Evolutionary conservation across 768 basidiomycete genomes (phyloP).

Genomic region (Mycena haematopus): DNA sequence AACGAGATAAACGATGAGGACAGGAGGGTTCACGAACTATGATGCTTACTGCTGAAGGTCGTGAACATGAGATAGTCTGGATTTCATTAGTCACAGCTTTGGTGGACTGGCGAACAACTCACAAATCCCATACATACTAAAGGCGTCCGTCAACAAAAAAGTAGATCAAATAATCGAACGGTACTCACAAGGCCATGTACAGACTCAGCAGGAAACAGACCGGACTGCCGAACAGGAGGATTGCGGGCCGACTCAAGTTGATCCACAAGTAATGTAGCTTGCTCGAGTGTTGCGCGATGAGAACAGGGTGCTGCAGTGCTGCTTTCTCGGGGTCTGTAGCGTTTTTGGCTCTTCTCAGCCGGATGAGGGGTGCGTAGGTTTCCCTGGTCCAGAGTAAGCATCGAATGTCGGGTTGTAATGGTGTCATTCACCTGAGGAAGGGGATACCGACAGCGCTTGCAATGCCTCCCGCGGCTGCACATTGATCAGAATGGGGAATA

Average conservation of each 20-base stretch:
- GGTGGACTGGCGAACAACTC: conserved; percentile 31
- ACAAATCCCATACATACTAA: conserved; percentile 51
- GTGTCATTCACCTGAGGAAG: conserved; percentile 37
- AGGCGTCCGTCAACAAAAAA: background rate
- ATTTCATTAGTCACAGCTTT: background rate
- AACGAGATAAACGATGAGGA: background rate
- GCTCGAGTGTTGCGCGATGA: conserved; percentile 29
- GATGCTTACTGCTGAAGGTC: conserved; percentile 55
- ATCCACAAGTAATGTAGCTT: conserved; percentile 50
- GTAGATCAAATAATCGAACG: conserved; percentile 1
- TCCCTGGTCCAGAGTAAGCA: conserved; percentile 39
- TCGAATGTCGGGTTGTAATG: background rate
- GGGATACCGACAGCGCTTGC: conserved; percentile 49
- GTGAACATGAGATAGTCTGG: conserved; percentile 63
- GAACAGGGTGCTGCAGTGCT: conserved; percentile 32
- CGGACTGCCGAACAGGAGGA: conserved; percentile 60
- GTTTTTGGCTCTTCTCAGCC: conserved; percentile 40
- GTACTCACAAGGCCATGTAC: conserved; percentile 67
- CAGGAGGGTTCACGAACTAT: conserved; percentile 15
- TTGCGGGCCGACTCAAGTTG: conserved; percentile 61
- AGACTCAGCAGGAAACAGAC: conserved; percentile 70
- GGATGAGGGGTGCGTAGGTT: conserved; percentile 64
- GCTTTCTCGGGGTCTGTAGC: conserved; percentile 45
- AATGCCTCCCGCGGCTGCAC: conserved; percentile 39
- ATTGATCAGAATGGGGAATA: conserved; percentile 20